Percentiles rank a stretch among this genome's conserved stretches.
These are phyloP conservation scores for Pseudohyphozyma bogoriensis DNA, from an alignment of 768 basidiomycete species.

Conservation along the genomic window DNA sequence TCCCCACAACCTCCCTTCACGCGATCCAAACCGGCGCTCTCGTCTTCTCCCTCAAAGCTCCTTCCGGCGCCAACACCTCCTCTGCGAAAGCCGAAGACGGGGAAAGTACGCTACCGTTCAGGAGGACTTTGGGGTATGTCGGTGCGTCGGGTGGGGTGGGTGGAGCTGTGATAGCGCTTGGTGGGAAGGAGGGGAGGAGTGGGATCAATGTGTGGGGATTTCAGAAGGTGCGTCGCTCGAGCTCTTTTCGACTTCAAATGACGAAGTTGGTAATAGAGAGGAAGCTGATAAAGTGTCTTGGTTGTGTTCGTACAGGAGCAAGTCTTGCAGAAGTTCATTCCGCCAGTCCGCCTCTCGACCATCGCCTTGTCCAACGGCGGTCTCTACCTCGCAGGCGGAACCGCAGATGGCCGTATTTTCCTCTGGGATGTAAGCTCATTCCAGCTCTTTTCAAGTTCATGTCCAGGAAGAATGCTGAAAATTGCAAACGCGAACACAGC, in stretches of 20 bases:
- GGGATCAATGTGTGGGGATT: constrained; percentile 83
- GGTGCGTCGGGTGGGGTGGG: constrained; percentile 63
- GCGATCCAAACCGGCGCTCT: constrained; percentile 21
- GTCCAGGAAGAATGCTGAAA: accelerated
- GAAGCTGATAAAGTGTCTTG: constrained; percentile 1
- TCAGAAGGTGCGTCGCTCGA: constrained; percentile 60
- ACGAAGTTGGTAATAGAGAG: not conserved
- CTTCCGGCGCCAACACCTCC: not conserved
- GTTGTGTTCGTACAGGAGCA: constrained; percentile 60
- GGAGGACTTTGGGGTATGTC: constrained; percentile 48
- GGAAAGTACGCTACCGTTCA: not conserved
- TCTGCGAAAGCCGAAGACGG: not conserved
- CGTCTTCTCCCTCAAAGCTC: constrained; percentile 24
- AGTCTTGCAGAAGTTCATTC: constrained; percentile 67
- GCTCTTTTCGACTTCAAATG: no score
- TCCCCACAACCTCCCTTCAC: constrained; percentile 23
- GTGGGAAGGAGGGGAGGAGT: constrained; percentile 78
- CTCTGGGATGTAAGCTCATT: constrained; percentile 76
- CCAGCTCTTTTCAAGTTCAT: constrained; percentile 14
- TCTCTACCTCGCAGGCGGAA: constrained; percentile 75
- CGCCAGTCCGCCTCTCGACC: constrained; percentile 81
- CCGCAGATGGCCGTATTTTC: constrained; percentile 76
- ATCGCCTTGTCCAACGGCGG: constrained; percentile 65
- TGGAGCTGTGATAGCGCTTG: constrained; percentile 57
- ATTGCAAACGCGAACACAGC: not conserved